These are phyloP conservation scores for Sarocladium oryzae DNA, from an alignment of 2,329 filamentous ascomycete species.

Conservation along the genomic window DNA sequence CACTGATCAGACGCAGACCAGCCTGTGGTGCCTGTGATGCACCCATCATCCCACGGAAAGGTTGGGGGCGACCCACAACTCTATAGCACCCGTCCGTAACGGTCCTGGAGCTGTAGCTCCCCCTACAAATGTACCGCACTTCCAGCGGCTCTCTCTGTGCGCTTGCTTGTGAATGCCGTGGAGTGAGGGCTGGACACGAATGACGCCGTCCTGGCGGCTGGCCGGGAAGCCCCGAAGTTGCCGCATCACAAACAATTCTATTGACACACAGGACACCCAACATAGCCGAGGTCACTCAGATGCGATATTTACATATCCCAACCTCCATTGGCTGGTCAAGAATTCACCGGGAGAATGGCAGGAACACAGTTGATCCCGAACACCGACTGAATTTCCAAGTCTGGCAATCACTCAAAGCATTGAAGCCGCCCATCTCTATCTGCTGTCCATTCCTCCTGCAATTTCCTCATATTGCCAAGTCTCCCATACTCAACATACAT, in stretches of 20 bases:
- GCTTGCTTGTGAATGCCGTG: too few relatives aligned
- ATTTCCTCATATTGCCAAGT: not conserved
- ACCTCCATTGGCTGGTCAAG: too few relatives aligned
- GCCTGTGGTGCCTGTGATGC: too few relatives aligned
- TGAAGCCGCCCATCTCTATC: slow-evolving; percentile 9
- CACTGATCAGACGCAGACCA: too few relatives aligned
- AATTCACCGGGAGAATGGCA: too few relatives aligned
- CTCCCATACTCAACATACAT: slow-evolving; percentile 2
- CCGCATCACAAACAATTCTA: not conserved
- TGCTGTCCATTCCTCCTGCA: not conserved
- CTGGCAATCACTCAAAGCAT: not conserved
- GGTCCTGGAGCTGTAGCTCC: not conserved
- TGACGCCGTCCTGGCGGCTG: not conserved
- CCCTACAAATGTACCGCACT: not conserved
- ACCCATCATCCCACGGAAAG: slow-evolving; percentile 1
- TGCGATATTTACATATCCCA: too few relatives aligned
- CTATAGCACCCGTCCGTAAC: not conserved
- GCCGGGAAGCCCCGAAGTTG: not conserved
- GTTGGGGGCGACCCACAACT: not conserved
- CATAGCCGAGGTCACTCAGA: slow-evolving; percentile 2
- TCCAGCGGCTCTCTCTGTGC: not conserved
- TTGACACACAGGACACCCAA: not conserved
- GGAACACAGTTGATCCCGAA: not conserved
- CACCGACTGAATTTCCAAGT: not conserved
- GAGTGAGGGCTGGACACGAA: not conserved